Conservation (phyloP, 1,139 yeast genomes). For the Geotrichum reessii region DNA sequence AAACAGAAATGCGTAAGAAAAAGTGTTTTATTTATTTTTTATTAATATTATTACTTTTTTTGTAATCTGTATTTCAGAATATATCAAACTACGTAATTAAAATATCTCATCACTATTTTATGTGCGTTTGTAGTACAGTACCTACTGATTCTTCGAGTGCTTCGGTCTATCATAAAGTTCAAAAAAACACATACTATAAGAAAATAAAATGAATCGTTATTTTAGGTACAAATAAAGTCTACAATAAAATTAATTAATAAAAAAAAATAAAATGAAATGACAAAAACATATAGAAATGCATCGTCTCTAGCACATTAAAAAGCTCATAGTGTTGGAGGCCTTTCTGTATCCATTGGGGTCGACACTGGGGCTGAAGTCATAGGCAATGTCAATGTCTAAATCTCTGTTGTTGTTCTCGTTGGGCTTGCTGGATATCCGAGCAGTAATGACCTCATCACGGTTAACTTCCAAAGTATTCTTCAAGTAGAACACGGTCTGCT, state of each 20-base stretch:
- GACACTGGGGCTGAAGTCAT: constrained; percentile 52
- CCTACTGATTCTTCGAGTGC: too few species aligned
- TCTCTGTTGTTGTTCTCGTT: constrained; percentile 75
- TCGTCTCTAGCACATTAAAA: constrained; percentile 16
- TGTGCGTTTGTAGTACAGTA: too few species aligned
- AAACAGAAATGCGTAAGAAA: too few species aligned
- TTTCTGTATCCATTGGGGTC: constrained; percentile 19
- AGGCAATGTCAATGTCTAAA: constrained; percentile 39
- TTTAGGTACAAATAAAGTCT: neutral
- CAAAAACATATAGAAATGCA: neutral
- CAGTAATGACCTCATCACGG: constrained; percentile 68
- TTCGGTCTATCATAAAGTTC: neutral
- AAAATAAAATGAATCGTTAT: neutral
- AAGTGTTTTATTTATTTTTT: too few species aligned
- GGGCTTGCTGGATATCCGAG: constrained; percentile 71
- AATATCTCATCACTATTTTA: too few species aligned
- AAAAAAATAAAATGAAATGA: neutral
- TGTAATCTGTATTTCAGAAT: too few species aligned
- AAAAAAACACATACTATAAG: neutral
- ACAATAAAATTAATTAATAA: neutral
- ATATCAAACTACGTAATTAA: too few species aligned
- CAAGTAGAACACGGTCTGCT: constrained; percentile 91
- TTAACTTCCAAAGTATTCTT: constrained; percentile 74
- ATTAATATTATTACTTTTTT: too few species aligned
- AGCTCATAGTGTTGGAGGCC: constrained; percentile 9